A percentile compares a stretch with the other conserved stretches of the same genome.
These are phyloP conservation scores for Fraxinus greggii DNA, from an alignment of 305 asterid species.

Conservation along the genomic window DNA sequence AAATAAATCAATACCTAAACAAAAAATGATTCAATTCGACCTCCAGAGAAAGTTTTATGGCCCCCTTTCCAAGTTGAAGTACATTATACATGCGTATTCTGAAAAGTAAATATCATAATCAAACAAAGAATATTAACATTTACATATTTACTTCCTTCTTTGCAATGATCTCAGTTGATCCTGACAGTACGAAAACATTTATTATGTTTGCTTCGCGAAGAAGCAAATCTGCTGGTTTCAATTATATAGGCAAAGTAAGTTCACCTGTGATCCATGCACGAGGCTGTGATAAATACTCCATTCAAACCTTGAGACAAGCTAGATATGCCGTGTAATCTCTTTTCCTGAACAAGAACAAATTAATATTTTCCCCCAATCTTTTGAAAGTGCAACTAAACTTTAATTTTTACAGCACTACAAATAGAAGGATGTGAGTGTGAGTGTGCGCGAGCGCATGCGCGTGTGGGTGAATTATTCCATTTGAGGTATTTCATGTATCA, in stretches of 20 bases:
- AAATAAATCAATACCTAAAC: slow-evolving; percentile 54
- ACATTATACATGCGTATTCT: slow-evolving; percentile 77
- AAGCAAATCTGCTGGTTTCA: background rate
- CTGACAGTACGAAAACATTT: background rate
- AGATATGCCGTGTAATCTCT: slow-evolving; percentile 69
- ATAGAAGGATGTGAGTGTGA: background rate
- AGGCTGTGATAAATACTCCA: slow-evolving; percentile 78
- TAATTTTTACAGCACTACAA: background rate
- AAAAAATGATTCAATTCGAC: slow-evolving; percentile 70
- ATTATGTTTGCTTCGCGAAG: background rate
- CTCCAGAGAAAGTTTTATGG: slow-evolving; percentile 64
- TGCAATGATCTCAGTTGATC: background rate
- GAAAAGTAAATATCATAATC: slow-evolving; percentile 29
- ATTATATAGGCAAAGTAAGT: background rate
- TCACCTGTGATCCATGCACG: slow-evolving; percentile 93
- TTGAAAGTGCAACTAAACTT: slow-evolving; percentile 3
- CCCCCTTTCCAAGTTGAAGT: slow-evolving; percentile 82
- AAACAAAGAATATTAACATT: background rate
- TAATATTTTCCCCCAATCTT: background rate
- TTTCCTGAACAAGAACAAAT: slow-evolving; percentile 46
- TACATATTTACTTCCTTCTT: background rate
- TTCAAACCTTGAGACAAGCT: slow-evolving; percentile 84
- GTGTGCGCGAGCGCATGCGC: too few relatives aligned
- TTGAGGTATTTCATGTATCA: background rate
- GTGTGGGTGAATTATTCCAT: background rate